Evolutionary conservation across 1,284 basidiomycete genomes (phyloP).

Genomic region (Phylloboletellus chloephorus): DNA sequence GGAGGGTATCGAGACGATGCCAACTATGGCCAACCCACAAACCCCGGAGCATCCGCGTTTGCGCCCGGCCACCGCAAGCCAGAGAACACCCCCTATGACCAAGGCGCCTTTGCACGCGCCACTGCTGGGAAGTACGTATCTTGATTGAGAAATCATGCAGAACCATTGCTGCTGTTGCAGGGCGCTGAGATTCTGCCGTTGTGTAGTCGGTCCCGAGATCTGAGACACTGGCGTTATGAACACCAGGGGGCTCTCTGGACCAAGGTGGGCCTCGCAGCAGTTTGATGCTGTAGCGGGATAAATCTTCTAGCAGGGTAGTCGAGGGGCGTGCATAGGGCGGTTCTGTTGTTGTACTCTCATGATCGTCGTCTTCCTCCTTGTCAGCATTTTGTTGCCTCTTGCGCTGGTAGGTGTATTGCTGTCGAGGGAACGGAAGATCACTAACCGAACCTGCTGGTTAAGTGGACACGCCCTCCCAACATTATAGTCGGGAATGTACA

Average conservation of each 20-base stretch:
- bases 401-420: slow-evolving; percentile 51
- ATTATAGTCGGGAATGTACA: slow-evolving; percentile 58
- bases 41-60: slow-evolving; percentile 21
- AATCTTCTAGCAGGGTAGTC: slow-evolving; percentile 42
- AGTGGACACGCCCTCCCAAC: slow-evolving; percentile 81
- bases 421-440: neutral
- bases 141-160: slow-evolving; percentile 1
- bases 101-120: slow-evolving; percentile 36
- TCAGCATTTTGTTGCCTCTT: slow-evolving; percentile 68
- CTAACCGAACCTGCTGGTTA: slow-evolving; percentile 13
- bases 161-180: neutral
- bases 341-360: slow-evolving; percentile 69
- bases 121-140: slow-evolving; percentile 29
- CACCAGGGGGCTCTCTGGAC: slow-evolving; percentile 60
- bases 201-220: slow-evolving; percentile 33
- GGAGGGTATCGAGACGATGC: slow-evolving; percentile 43
- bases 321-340: slow-evolving; percentile 52
- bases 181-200: slow-evolving; percentile 9
- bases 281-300: neutral
- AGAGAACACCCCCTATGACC: slow-evolving; percentile 35
- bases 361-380: slow-evolving; percentile 56
- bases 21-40: slow-evolving; percentile 21
- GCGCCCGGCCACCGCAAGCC: slow-evolving; percentile 17
- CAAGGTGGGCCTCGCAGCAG: slow-evolving; percentile 36
- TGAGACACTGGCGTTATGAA: slow-evolving; percentile 53